phyloP scores from a whole-genome alignment of 441 rosid genomes.

The Macaranga tanarius region DNA sequence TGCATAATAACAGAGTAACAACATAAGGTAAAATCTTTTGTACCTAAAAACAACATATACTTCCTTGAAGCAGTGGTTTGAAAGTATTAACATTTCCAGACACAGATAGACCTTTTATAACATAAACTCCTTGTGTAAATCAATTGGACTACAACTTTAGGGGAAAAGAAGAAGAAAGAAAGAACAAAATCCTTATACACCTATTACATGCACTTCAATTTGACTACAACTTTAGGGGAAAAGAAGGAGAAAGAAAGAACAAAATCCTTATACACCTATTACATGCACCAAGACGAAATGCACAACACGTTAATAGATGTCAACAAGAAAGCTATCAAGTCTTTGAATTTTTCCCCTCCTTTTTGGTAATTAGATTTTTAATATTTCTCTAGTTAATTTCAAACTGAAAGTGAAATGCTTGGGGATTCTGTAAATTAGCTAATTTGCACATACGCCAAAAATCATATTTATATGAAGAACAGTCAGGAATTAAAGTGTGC shows the following conservation, averaged over 20 bases:
- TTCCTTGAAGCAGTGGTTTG: neutral
- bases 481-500: constrained; percentile 3
- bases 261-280: neutral
- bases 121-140: neutral
- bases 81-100: neutral
- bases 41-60: neutral
- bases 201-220: neutral
- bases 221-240: neutral
- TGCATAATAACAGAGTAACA: neutral
- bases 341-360: neutral
- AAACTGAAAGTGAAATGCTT: neutral
- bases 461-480: neutral
- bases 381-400: neutral
- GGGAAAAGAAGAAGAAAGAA: neutral
- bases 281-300: neutral
- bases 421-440: neutral
- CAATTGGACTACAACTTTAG: neutral
- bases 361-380: neutral
- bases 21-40: neutral
- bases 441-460: neutral
- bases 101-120: neutral
- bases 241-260: neutral
- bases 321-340: neutral
- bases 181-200: neutral
- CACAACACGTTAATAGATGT: neutral